Base-by-base conservation (phyloP, 2,329 filamentous ascomycete genomes). In the Dactylellina drechsleri region DNA sequence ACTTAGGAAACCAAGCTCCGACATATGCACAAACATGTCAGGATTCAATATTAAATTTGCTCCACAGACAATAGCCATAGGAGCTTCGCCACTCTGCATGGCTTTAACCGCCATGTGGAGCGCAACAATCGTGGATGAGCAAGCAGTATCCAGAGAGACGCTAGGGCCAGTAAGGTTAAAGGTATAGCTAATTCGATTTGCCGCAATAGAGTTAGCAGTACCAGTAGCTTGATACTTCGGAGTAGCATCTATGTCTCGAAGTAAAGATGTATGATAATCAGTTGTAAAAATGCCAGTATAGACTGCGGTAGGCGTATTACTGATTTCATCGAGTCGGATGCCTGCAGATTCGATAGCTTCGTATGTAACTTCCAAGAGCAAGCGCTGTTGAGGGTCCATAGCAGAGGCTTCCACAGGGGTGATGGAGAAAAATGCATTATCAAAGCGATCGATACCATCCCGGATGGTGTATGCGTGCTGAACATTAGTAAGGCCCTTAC, bases 371-470 rank as follows among this genome's bases (percentile, higher is more conserved):
- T 87, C 85, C 1, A 87, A 81, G 6, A 86, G 81, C 16, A 86
- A 80, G 0, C 86, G 82, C 68, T 87, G 85, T 73, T 87, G 85
- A 0, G 86, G 86, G 56, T 87, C 86, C 84, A 87, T 85, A 0
- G 78, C 79, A 0, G 81, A 81, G 6, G 92, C 92, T 82, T 94
- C 91, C 78, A 90, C 87, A 4, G 91, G 91, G 41, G 91, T 93
- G 89, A 94, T 93, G 82, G 92, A 92, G 86, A 94, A 94, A 83
- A 94, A 93, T 0, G 89, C 85, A n/a, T 90, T 89, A 79, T 94
- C 91, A 79, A 94, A 94, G 58, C 91, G 84, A 66, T 91, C 90
- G 0, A 91, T 91, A 75, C 92, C 87, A 76, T 92, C 92, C 87
- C 83, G 89, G 82, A 76, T 81, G 81, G 3, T 81, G 81, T 43